Evolutionary conservation across 2,329 filamentous ascomycete species (phyloP).

Genomic region (Hypomyces rosellus): DNA sequence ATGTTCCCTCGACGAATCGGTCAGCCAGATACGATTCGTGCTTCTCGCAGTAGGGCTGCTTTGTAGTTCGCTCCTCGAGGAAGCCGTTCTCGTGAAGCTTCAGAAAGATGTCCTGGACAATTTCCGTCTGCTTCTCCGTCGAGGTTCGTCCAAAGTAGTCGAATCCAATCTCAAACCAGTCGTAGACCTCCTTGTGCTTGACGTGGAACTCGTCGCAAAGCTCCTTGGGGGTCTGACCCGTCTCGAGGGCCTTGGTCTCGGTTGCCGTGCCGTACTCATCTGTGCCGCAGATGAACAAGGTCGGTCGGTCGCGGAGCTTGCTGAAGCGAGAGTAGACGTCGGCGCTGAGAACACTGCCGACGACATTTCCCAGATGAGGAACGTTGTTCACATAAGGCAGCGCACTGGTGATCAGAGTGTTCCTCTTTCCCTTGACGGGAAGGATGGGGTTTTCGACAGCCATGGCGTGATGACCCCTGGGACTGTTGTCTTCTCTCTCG

Average conservation of each 20-base stretch:
- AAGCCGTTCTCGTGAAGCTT: slow-evolving; percentile 85
- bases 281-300: slow-evolving; percentile 72
- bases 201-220: slow-evolving; percentile 91
- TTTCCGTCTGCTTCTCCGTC: slow-evolving; percentile 81
- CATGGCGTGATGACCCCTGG: slow-evolving; percentile 4
- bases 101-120: slow-evolving; percentile 84
- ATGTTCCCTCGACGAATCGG: slow-evolving; percentile 76
- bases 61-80: slow-evolving; percentile 78
- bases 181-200: slow-evolving; percentile 84
- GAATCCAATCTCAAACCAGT: slow-evolving; percentile 94
- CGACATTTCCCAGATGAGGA: slow-evolving; percentile 82
- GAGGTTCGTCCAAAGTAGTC: slow-evolving; percentile 93
- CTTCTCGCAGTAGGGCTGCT: slow-evolving; percentile 82
- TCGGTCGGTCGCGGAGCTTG: slow-evolving; percentile 71
- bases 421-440: slow-evolving; percentile 68
- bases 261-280: slow-evolving; percentile 96
- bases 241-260: slow-evolving; percentile 90
- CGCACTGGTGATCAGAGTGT: slow-evolving; percentile 87
- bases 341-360: slow-evolving; percentile 80
- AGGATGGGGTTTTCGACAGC: slow-evolving; percentile 38
- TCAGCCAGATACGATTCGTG: slow-evolving; percentile 77
- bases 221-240: slow-evolving; percentile 72
- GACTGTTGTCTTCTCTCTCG: neutral
- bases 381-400: slow-evolving; percentile 72
- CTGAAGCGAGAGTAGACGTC: slow-evolving; percentile 81